Base-by-base conservation (phyloP, 2,329 filamentous ascomycete species). In the Penicillium expansum region DNA sequence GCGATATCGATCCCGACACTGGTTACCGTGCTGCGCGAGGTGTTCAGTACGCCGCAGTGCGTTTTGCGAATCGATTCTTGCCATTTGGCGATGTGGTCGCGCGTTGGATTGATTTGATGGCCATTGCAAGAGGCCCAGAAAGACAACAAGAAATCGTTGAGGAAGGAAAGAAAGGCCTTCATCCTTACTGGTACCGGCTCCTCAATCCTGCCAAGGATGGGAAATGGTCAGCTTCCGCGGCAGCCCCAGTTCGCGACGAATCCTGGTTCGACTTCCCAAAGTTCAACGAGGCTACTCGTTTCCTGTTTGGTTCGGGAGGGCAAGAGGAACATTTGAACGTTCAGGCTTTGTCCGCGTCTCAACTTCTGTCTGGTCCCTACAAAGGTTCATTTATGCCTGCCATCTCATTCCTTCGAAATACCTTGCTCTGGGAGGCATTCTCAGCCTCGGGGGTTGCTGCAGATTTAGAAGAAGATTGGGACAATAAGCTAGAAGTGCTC, bases 1-100 rank as follows among this genome's bases (percentile, higher is more conserved):
- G 67, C 62, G 77, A 74, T 55, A 67, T 70, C 41, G 72, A 79
- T 52, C 59, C 65, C 3, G 62, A 71, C 16, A 75, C 72, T 14
- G 74, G 73, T 16, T 74, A 72, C 47, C 69, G 66, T n/a, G 78
- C 83, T 16, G 78, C 86, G n/a, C 83, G 88, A 63, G 92, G 89
- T 66, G 89, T 89, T 33, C 86, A 90, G 8, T 94, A 92, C 74
- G 88, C 91, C 20, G 88, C 88, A 24, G 87, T 94, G 8, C 90
- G 94, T 56, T 97, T 93, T 80, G 91, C 91, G 11, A 97, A 97
- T 69, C 84, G 90, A 49, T 96, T 91, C 67, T 79, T 99, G 5
- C 84, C 88, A 0, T 97, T 91, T 65, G 82, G 82, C 20, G 91
- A 96, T 67, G 81, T 91, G 10, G 80, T 88, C 37, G 94, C 86